Evolutionary conservation across 1,284 basidiomycete genomes (phyloP).

Genomic region (Ganoderma lingzhi): DNA sequence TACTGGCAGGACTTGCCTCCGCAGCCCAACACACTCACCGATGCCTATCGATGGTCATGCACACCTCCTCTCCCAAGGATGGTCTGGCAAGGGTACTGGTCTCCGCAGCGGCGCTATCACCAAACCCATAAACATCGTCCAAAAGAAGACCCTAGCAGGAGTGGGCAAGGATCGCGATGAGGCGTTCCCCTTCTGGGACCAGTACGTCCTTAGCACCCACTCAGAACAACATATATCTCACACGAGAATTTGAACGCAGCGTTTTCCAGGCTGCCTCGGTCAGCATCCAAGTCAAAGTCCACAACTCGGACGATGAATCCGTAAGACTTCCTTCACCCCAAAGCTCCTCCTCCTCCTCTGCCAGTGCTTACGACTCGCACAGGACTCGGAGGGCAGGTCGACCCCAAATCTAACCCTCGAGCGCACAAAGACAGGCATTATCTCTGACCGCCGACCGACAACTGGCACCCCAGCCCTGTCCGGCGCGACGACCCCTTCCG

Average conservation of each 20-base stretch:
- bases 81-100: constrained; percentile 84
- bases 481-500: constrained; percentile 54
- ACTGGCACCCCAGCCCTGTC: constrained; percentile 57
- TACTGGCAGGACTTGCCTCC: not conserved
- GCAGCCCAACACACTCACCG: not conserved
- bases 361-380: not conserved
- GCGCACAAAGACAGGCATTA: constrained; percentile 78
- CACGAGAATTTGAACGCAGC: constrained; percentile 48
- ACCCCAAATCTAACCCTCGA: constrained; percentile 46
- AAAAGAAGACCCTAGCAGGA: constrained; percentile 86
- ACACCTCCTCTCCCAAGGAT: constrained; percentile 86
- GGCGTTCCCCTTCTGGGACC: constrained; percentile 96
- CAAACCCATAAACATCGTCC: constrained; percentile 79
- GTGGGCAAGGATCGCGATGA: constrained; percentile 93
- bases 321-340: constrained; percentile 35
- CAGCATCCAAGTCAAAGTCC: constrained; percentile 75
- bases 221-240: not conserved
- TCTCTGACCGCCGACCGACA: constrained; percentile 74
- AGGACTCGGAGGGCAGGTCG: constrained; percentile 20
- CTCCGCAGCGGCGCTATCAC: constrained; percentile 73
- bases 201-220: constrained; percentile 60
- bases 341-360: not conserved
- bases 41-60: constrained; percentile 84
- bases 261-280: constrained; percentile 82
- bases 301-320: constrained; percentile 56